Base-by-base conservation (phyloP, 129 eudicot genomes). In the carrot (Daucus carota) region DNA sequence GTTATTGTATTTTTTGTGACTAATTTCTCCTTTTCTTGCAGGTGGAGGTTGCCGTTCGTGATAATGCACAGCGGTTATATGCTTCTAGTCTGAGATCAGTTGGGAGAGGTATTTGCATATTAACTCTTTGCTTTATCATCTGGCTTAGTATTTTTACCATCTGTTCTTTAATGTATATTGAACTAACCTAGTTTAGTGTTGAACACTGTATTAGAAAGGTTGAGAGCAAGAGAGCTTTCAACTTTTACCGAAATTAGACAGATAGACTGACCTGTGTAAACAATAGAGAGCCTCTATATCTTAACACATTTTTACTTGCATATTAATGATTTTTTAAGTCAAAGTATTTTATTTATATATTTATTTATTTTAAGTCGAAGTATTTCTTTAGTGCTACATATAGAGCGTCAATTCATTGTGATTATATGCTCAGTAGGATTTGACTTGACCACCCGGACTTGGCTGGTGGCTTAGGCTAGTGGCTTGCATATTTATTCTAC, bases 1-100 rank as follows among this genome's bases (percentile, higher is more conserved):
- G 73, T 44, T 48, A 36, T 40, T 70, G 31, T 69, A 67, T 18
- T 52, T 44, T 22, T 40, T 20, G 12, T 4, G 33, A 12, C 8
- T 29, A 44, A 10, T 66, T 32, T 24, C 46, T n/a, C 81, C 80
- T 9, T 34, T 45, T 79, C 78, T 46, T 78, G 77, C 82, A 95
- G 99, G 97, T 95, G 80, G 96, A 95, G 86, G 89, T 95, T 82
- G 99, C 99, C 82, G 77, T 95, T 75, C 89, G 99, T 77, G 99
- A 89, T 85, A 91, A 82, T 92, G 97, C 99, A 13, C 97, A 95
- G 78, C 87, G 88, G 81, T 75, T 95, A 81, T 95, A 88, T 86
- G 89, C 86, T 67, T 75, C 81, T 79, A 88, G 87, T 84, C 96
- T 95, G 57, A 86, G 80, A 31, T 80, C 87, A 62, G 79, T 95